Evolutionary conservation across 2,329 filamentous ascomycete genomes (phyloP).

Genomic region (Orbilia blumenaviensis): DNA sequence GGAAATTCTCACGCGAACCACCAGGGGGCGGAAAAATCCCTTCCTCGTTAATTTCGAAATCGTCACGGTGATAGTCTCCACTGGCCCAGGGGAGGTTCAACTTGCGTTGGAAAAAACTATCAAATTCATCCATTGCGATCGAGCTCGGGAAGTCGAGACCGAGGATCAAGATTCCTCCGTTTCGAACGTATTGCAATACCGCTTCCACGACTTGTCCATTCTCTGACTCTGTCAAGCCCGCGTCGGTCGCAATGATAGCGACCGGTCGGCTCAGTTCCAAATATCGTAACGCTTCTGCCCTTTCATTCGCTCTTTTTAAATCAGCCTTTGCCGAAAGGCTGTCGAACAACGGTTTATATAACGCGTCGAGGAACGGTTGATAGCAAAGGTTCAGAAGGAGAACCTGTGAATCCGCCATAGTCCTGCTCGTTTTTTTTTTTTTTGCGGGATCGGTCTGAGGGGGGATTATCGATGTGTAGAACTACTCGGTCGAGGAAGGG

Average conservation of each 20-base stretch:
- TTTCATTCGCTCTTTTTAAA: background rate
- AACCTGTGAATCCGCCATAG: no score
- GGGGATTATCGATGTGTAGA: no score
- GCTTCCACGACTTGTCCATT: constrained; percentile 55
- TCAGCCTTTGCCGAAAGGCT: background rate
- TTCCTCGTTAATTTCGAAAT: background rate
- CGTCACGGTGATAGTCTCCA: background rate
- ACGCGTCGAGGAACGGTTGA: background rate
- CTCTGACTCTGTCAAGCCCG: constrained; percentile 54
- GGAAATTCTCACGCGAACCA: background rate
- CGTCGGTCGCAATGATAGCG: background rate
- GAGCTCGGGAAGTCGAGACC: constrained; percentile 57
- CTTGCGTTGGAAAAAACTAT: background rate
- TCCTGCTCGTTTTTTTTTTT: constrained; percentile 54
- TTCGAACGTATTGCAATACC: constrained; percentile 55
- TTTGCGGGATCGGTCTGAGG: background rate
- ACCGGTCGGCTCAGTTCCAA: background rate
- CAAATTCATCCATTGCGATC: constrained; percentile 40
- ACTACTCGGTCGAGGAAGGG: no score
- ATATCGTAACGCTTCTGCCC: background rate
- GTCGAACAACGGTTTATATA: background rate
- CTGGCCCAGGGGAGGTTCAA: background rate
- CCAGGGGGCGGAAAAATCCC: background rate
- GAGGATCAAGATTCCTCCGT: constrained; percentile 58
- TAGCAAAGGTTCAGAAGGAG: constrained; percentile 57